These are phyloP conservation scores for Apiotrichum gracile DNA, from an alignment of 1,284 basidiomycete species.

Conservation along the genomic window DNA sequence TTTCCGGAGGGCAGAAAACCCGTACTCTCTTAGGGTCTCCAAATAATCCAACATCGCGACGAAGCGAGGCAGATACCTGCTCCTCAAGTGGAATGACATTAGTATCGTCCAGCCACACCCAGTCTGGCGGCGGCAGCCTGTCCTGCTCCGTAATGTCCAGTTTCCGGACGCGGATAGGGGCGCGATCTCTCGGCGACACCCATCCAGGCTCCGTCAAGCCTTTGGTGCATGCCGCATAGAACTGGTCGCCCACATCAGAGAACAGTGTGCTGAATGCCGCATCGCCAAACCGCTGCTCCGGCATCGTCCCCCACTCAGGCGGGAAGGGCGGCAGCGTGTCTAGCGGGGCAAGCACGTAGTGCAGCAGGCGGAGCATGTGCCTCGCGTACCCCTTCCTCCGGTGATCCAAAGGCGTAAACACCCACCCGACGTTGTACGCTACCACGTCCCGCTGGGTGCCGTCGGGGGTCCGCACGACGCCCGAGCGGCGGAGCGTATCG, in stretches of 20 bases:
- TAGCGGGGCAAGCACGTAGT: slow-evolving; percentile 22
- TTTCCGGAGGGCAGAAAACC: neutral
- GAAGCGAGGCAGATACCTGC: neutral
- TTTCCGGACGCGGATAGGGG: neutral
- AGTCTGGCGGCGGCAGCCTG: neutral
- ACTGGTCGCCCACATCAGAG: slow-evolving; percentile 30
- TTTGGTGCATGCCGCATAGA: slow-evolving; percentile 26
- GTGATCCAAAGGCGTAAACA: slow-evolving; percentile 29
- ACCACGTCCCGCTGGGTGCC: neutral
- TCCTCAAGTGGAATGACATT: neutral
- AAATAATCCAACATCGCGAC: neutral
- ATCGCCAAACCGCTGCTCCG: slow-evolving; percentile 4
- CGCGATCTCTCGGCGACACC: neutral
- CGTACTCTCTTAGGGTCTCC: neutral
- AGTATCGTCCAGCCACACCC: neutral
- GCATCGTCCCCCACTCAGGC: slow-evolving; percentile 16
- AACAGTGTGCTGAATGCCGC: slow-evolving; percentile 27
- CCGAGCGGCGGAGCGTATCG: slow-evolving; percentile 1
- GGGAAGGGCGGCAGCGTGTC: slow-evolving; percentile 21
- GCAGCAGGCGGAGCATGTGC: slow-evolving; percentile 30
- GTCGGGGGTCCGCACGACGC: neutral
- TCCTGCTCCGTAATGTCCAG: neutral
- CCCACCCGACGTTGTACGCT: slow-evolving; percentile 29
- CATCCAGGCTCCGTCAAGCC: slow-evolving; percentile 4
- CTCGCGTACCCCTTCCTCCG: slow-evolving; percentile 32